Percentiles rank a stretch among this genome's conserved stretches.
Evolutionary conservation across 371 early-diverging fungal genomes (phyloP).

Genomic region (Mucor sp.): DNA sequence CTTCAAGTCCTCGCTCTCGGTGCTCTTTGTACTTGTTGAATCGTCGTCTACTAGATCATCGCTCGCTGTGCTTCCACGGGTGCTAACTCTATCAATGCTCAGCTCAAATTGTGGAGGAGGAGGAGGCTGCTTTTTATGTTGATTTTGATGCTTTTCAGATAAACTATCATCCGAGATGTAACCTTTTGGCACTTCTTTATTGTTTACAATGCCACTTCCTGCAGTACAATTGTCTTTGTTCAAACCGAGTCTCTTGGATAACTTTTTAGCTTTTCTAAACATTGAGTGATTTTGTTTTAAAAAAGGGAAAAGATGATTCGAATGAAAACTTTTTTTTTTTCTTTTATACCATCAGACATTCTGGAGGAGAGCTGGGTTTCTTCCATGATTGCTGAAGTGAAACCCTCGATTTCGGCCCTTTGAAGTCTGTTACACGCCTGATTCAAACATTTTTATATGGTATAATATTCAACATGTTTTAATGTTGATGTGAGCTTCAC

Average conservation of each 20-base stretch:
- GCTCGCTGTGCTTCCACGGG: not conserved
- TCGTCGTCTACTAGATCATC: not conserved
- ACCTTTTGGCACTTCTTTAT: not conserved
- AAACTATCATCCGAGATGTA: not conserved
- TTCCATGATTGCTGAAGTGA: not conserved
- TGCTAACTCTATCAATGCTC: slow-evolving; percentile 6
- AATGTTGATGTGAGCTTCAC: not conserved
- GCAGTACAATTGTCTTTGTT: slow-evolving; percentile 15
- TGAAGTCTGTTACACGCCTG: not conserved
- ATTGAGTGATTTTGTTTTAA: not conserved
- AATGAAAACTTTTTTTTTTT: not conserved
- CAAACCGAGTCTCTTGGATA: slow-evolving; percentile 16
- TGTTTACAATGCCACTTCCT: not conserved
- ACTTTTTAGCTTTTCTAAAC: slow-evolving; percentile 22
- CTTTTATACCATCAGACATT: not conserved
- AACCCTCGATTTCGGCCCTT: not conserved
- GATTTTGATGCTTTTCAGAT: not conserved
- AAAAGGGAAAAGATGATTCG: not conserved
- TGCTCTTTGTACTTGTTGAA: slow-evolving; percentile 6
- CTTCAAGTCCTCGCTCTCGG: not conserved
- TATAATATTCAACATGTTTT: not conserved
- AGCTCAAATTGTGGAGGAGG: not conserved
- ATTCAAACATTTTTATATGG: not conserved
- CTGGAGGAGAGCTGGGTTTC: not conserved
- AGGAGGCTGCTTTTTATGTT: not conserved